Evolutionary conservation across 768 basidiomycete genomes (phyloP).

Genomic region (Pleurotus tuoliensis): DNA sequence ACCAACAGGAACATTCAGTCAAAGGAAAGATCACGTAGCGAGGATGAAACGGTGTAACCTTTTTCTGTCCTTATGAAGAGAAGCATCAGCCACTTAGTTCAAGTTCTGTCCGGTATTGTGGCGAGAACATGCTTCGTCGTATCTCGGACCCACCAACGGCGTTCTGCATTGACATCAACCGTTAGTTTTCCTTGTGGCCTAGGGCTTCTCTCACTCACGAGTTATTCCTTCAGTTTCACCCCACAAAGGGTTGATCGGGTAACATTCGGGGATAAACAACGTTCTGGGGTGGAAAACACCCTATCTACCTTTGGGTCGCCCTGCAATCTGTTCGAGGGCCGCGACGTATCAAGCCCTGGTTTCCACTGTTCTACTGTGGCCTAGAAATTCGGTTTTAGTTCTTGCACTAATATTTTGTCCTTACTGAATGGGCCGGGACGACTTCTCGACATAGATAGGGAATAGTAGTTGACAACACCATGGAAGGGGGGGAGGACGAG

Average conservation of each 20-base stretch:
- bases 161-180: too few relatives aligned
- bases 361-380: neutral
- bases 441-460: neutral
- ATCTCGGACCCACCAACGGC: too few relatives aligned
- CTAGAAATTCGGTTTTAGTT: neutral
- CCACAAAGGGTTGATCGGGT: constrained; percentile 6
- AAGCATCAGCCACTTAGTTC: too few relatives aligned
- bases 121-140: too few relatives aligned
- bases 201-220: neutral
- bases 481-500: neutral
- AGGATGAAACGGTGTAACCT: too few relatives aligned
- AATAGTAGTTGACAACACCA: neutral
- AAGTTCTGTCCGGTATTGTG: too few relatives aligned
- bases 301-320: neutral
- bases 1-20: too few relatives aligned
- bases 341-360: neutral
- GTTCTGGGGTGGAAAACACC: constrained; percentile 2
- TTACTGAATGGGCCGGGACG: neutral
- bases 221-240: neutral
- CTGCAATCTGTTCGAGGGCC: neutral
- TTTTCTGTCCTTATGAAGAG: too few relatives aligned
- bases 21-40: too few relatives aligned
- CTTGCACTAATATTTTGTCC: neutral
- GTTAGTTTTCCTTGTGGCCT: too few relatives aligned
- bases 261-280: constrained; percentile 3